Evolutionary conservation across 2,329 filamentous ascomycete genomes (phyloP), one percentile per base, ranked within the genome.

Genomic region (Talaromyces atroroseus): DNA sequence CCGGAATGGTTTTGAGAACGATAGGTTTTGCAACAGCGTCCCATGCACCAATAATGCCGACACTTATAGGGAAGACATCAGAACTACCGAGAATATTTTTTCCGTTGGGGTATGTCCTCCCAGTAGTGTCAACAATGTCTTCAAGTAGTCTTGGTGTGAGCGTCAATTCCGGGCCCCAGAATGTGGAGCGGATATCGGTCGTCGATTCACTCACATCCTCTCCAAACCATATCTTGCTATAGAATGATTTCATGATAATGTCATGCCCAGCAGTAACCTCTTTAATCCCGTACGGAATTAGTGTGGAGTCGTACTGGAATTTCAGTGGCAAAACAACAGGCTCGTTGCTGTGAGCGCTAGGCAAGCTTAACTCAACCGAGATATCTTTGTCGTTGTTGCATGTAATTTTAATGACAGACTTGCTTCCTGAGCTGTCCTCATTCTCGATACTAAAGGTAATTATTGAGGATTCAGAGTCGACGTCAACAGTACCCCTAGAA

Each of bases 221-320:
- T 42, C 91, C 94, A 66, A 99, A 99, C 94, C 94, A 99, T 63
- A 95, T 87, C 64, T 86, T 86, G 85, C 95, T 97, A 81, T 99
- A 99, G 73, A 99, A 99, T 74, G 95, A 89, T 80, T 99, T 99
- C 80, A 99, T 97, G 62, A 90, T 88, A 70, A 97, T 92, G 71
- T 99, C 97, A 68, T 94, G 90, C 54, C 84, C 88, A 34, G 91
- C 83, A 92, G 97, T 99, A 36, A 49, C 32, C n/a, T 49, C 48
- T 7, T 18, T 24, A 14, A 49, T 26, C 5, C 29, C 4, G 32
- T 49, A 49, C 8, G 48, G 48, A 16, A 16, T 34, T 32, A 40
- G 21, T 38, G 48, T 24, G 10, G 20, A 26, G 48, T 49, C 32
- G 14, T 49, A 49, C 0, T 34, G 14, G 32, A 49, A 49, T n/a